phyloP scores from a whole-genome alignment of 2,329 filamentous ascomycete genomes.

The Lojkania enalia region DNA sequence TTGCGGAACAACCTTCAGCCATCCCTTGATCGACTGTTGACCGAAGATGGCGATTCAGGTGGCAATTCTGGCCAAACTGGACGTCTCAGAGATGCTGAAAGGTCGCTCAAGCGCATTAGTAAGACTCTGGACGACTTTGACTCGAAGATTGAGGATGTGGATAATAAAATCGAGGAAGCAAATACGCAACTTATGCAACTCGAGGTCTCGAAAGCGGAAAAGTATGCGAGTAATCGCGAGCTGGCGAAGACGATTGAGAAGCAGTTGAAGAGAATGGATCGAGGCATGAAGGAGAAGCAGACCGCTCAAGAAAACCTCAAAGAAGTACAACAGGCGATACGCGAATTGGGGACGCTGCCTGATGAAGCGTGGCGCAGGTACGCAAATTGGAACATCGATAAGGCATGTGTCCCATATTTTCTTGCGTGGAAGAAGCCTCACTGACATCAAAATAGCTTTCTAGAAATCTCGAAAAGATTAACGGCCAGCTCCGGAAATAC shows the following conservation, averaged over 20 bases:
- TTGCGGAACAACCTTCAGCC: slow-evolving; percentile 86
- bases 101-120: slow-evolving; percentile 77
- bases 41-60: slow-evolving; percentile 48
- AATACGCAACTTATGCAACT: slow-evolving; percentile 60
- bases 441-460: slow-evolving; percentile 43
- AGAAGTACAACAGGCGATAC: slow-evolving; percentile 85
- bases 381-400: slow-evolving; percentile 76
- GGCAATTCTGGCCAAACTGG: slow-evolving; percentile 58
- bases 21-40: slow-evolving; percentile 76
- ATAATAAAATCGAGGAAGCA: slow-evolving; percentile 68
- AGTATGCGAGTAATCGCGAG: slow-evolving; percentile 73
- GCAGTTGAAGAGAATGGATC: slow-evolving; percentile 88
- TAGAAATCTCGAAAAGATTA: slow-evolving; percentile 82
- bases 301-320: slow-evolving; percentile 74
- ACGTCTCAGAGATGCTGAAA: slow-evolving; percentile 75
- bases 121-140: slow-evolving; percentile 69
- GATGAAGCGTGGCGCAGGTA: slow-evolving; percentile 95
- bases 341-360: slow-evolving; percentile 87
- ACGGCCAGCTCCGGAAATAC: slow-evolving; percentile 92
- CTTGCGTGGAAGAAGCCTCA: slow-evolving; percentile 10
- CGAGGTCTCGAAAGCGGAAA: slow-evolving; percentile 63
- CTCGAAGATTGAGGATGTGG: slow-evolving; percentile 71
- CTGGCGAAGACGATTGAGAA: slow-evolving; percentile 78
- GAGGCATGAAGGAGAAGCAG: slow-evolving; percentile 86
- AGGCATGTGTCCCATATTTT: slow-evolving; percentile 56